Percentiles rank a stretch among this genome's conserved stretches.
Evolutionary conservation across 2,329 filamentous ascomycete genomes (phyloP).

Genomic region (Clonostachys chloroleuca): DNA sequence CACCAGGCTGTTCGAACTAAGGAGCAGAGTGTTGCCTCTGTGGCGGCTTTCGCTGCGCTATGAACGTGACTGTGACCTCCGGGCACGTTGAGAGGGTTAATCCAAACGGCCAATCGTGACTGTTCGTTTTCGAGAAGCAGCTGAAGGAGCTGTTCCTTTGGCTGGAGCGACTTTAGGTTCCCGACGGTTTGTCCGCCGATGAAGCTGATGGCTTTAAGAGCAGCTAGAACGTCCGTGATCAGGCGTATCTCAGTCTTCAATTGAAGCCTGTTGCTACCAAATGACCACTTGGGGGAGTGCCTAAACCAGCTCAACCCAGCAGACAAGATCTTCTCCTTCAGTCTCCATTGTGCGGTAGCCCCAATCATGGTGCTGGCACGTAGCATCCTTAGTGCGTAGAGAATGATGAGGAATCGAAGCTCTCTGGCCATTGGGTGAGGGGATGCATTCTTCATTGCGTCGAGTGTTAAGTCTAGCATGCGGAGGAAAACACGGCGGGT

Average conservation of each 20-base stretch:
- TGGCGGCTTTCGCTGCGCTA: slow-evolving; percentile 19
- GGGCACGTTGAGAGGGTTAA: slow-evolving; percentile 69
- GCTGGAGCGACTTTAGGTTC: slow-evolving; percentile 61
- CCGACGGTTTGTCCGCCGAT: slow-evolving; percentile 50
- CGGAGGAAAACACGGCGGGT: slow-evolving; percentile 79
- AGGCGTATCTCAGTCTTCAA: slow-evolving; percentile 88
- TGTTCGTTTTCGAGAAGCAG: slow-evolving; percentile 82
- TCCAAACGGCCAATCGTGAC: slow-evolving; percentile 81
- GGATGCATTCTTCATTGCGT: slow-evolving; percentile 65
- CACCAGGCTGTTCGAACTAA: slow-evolving; percentile 81
- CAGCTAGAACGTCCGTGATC: slow-evolving; percentile 67
- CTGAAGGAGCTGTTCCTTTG: slow-evolving; percentile 80
- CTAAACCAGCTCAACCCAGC: slow-evolving; percentile 88
- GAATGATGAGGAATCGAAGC: slow-evolving; percentile 81
- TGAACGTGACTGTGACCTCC: slow-evolving; percentile 19
- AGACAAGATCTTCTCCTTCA: slow-evolving; percentile 86
- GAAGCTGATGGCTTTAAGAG: slow-evolving; percentile 59
- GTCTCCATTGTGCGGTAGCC: slow-evolving; percentile 65
- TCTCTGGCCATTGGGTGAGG: slow-evolving; percentile 87
- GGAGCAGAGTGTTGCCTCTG: slow-evolving; percentile 46
- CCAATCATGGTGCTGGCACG: slow-evolving; percentile 65
- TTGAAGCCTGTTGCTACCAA: slow-evolving; percentile 89
- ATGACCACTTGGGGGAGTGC: slow-evolving; percentile 83
- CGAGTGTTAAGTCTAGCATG: slow-evolving; percentile 73
- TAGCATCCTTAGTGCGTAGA: slow-evolving; percentile 78